phyloP scores from a whole-genome alignment of 1,284 basidiomycete species.

The Tremellales sp. region DNA sequence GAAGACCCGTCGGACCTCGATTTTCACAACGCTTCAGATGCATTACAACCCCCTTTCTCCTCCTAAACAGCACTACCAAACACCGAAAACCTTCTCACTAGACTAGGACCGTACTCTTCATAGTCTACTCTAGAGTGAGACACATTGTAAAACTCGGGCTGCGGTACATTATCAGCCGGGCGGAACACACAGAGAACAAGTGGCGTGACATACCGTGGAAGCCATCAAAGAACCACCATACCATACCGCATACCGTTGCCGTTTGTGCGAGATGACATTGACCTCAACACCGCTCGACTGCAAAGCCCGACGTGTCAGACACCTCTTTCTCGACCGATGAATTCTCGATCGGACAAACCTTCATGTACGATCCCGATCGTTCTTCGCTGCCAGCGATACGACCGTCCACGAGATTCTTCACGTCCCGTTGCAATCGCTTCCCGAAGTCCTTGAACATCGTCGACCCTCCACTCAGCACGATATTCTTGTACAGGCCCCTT shows the following conservation, averaged over 20 bases:
- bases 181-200: not conserved
- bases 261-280: slow-evolving; percentile 97
- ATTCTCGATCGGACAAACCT: no score
- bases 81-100: slow-evolving; percentile 90
- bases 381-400: slow-evolving; percentile 74
- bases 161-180: slow-evolving; percentile 6
- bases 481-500: slow-evolving; percentile 94
- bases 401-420: slow-evolving; percentile 90
- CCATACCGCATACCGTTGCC: slow-evolving; percentile 98
- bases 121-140: slow-evolving; percentile 97
- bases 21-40: no score
- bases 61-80: slow-evolving; percentile 80
- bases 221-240: slow-evolving; percentile 94
- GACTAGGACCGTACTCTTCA: slow-evolving; percentile 93
- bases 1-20: no score
- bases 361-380: slow-evolving; percentile 70
- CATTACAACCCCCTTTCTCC: not conserved
- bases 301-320: no score
- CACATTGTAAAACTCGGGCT: slow-evolving; percentile 97
- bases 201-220: slow-evolving; percentile 63
- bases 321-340: no score
- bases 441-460: slow-evolving; percentile 99
- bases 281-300: slow-evolving; percentile 92
- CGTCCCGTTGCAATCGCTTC: slow-evolving; percentile 87
- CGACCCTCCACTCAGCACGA: slow-evolving; percentile 89